Conservation (phyloP, 2,329 filamentous ascomycete genomes). For the Magnaporthiopsis poae region DNA sequence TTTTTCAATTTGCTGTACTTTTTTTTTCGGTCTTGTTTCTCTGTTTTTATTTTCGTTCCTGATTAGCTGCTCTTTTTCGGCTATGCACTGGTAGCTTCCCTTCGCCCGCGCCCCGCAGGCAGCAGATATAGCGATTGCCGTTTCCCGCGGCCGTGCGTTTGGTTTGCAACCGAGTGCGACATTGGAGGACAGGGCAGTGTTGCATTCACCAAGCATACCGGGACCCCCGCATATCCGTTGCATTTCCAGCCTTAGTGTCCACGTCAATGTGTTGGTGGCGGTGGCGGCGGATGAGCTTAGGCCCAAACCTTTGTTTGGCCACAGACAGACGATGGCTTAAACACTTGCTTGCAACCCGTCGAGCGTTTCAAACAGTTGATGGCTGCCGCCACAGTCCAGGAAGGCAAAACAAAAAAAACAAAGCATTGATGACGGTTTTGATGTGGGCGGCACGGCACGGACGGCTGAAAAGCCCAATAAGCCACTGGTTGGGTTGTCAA, state of each 20-base stretch:
- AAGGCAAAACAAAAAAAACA: background rate
- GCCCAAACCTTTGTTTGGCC: background rate
- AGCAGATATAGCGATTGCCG: background rate
- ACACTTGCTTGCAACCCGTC: background rate
- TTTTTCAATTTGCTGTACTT: background rate
- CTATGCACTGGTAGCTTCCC: background rate
- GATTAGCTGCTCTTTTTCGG: background rate
- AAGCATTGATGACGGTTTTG: background rate
- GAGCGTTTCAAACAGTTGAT: background rate
- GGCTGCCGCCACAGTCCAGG: background rate
- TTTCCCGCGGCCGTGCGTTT: background rate
- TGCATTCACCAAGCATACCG: background rate
- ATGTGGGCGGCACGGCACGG: background rate
- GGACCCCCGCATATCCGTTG: background rate
- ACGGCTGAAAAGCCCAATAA: background rate
- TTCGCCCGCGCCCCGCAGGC: background rate
- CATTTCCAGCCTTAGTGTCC: no score
- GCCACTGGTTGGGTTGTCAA: background rate
- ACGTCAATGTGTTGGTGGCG: no score
- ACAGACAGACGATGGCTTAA: background rate
- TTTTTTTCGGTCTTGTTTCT: background rate
- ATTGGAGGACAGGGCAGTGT: background rate
- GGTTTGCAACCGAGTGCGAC: background rate
- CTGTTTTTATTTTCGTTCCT: background rate
- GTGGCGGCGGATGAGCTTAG: background rate